Conservation (phyloP, 2,329 filamentous ascomycete genomes). For the Diaporthe sp. region DNA sequence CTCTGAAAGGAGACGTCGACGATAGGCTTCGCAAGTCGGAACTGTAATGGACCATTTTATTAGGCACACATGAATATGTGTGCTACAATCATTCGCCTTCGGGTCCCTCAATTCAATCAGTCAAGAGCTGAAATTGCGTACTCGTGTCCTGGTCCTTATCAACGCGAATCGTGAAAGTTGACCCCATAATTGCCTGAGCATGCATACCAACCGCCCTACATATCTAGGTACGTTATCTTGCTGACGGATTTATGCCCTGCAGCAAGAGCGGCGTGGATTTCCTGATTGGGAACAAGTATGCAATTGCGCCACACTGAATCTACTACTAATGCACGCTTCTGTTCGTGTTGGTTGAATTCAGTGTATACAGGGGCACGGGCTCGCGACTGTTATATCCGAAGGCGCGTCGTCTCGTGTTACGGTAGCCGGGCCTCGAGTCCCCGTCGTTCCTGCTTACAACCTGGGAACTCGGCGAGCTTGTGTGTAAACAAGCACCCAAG, state of each 20-base stretch:
- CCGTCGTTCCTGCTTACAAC: neutral
- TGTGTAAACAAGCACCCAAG: neutral
- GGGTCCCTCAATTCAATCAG: neutral
- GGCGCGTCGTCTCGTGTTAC: neutral
- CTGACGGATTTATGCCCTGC: neutral
- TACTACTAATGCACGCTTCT: neutral
- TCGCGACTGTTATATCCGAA: constrained; percentile 9
- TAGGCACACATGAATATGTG: neutral
- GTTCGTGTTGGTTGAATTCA: neutral
- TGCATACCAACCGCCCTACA: neutral
- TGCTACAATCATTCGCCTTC: too few relatives aligned
- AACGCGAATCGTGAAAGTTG: neutral
- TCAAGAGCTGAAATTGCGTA: neutral
- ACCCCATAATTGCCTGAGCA: neutral
- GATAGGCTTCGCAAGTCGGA: constrained; percentile 35
- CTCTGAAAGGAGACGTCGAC: neutral
- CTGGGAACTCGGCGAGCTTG: neutral
- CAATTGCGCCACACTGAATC: neutral
- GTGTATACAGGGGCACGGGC: neutral
- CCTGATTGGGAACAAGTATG: neutral
- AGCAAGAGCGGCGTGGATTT: neutral
- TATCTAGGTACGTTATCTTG: neutral
- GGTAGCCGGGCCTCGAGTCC: constrained; percentile 10
- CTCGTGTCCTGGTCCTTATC: neutral
- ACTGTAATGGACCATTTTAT: neutral